Base-by-base conservation (phyloP, 2,329 filamentous ascomycete species). In the Colletotrichum melonis region DNA sequence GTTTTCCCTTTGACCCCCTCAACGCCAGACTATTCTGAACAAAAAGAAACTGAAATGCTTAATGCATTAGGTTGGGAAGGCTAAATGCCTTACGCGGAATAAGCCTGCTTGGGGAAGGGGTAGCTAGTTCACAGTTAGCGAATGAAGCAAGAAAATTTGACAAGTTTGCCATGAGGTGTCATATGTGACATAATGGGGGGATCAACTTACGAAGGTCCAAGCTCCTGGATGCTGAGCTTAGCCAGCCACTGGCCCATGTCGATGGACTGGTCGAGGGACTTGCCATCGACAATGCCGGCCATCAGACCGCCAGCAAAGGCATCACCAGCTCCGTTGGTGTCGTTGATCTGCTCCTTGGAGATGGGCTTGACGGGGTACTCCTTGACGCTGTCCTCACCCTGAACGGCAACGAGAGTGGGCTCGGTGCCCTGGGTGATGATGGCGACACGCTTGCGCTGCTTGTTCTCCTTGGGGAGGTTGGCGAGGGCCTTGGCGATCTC, bases 161-260 rank as follows among this genome's bases (percentile, higher is more conserved):
- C 7, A 22, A 32, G 24, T 49, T 22, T 49, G 42, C 19, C 19
- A 22, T 49, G 4, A 19, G 42, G 42, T 22, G 7, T n/a, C 16
- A 3, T 19, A 7, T 22, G 42, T 49, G 35, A 38, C 7, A 24
- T 46, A 28, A 32, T 19, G 6, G 66, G 67, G 66, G 55, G 59
- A 70, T 63, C 54, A 76, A 93, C 94, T 89, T 93, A 98, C 93
- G 95, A 97, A 85, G 96, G 95, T 79, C 97, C 97, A 79, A 98
- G 88, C 86, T 98, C 95, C 87, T 96, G 92, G 83, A 99, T 96
- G 88, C 95, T 97, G 80, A 98, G 88, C 81, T 93, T 93, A 63
- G 97, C 97, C 77, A 99, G 90, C 97, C 97, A 99, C 86, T 98
- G 95, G 76, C 97, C 97, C 90, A 97, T 94, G 83, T 98, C 94